phyloP scores from a whole-genome alignment of 305 asterid species.

The Solanum hybrid region DNA sequence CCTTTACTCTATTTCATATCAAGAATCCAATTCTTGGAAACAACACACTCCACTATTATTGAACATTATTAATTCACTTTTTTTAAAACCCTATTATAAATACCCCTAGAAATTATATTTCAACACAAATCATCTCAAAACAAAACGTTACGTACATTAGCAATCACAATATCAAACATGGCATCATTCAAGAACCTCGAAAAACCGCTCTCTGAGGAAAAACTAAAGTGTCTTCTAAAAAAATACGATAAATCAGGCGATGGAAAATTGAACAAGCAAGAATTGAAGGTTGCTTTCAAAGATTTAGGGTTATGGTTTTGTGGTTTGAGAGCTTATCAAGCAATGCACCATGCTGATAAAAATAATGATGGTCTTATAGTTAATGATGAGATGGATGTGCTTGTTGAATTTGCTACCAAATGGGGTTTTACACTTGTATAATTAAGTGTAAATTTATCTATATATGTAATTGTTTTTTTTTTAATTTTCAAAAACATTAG shows the following conservation, averaged over 20 bases:
- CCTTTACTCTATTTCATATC: neutral
- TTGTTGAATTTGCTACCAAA: neutral
- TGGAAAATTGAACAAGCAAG: neutral
- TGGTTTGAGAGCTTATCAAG: neutral
- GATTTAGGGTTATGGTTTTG: neutral
- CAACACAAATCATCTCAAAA: neutral
- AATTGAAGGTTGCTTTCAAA: conserved; percentile 3
- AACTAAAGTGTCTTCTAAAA: neutral
- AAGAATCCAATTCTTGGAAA: conserved; percentile 3
- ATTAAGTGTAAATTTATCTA: neutral
- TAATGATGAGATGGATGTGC: neutral
- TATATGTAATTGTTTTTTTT: neutral
- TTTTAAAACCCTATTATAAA: neutral
- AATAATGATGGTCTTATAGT: conserved; percentile 7
- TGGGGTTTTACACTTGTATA: neutral
- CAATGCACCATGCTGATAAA: neutral
- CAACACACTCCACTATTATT: neutral
- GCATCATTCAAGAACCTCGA: neutral
- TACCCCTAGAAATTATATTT: neutral
- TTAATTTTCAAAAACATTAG: neutral
- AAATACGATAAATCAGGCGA: neutral
- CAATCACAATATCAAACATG: neutral
- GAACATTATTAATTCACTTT: neutral
- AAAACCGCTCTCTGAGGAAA: neutral
- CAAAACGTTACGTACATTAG: neutral